Evolutionary conservation across 805 yeast genomes (phyloP).

Genomic region (Metschnikowia dekortorum): DNA sequence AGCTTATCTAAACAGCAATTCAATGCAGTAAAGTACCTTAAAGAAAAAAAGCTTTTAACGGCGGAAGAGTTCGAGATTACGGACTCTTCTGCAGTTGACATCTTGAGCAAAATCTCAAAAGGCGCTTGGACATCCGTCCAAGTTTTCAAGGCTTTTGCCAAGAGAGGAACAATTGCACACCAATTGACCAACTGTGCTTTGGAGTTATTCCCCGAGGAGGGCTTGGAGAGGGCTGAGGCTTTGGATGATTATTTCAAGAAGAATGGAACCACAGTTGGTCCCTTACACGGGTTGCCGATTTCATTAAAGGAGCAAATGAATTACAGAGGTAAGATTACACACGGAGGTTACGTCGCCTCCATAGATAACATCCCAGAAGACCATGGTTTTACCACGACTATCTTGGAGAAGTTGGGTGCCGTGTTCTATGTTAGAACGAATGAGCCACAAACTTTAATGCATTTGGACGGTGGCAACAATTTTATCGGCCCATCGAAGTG

Average conservation of each 20-base stretch:
- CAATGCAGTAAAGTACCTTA: constrained; percentile 33
- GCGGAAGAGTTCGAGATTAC: constrained; percentile 42
- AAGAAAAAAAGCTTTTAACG: constrained; percentile 32
- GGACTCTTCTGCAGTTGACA: constrained; percentile 37
- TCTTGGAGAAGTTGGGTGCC: constrained; percentile 51
- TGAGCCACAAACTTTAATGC: constrained; percentile 70
- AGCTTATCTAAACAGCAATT: constrained; percentile 33
- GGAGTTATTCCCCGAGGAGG: constrained; percentile 60
- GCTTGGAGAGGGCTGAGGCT: constrained; percentile 49
- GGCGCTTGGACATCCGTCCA: constrained; percentile 47
- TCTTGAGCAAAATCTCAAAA: constrained; percentile 41
- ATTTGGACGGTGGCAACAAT: constrained; percentile 57
- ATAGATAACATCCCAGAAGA: constrained; percentile 44
- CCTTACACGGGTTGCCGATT: constrained; percentile 64
- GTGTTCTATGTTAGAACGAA: constrained; percentile 62
- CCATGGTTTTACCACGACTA: constrained; percentile 46
- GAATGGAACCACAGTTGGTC: constrained; percentile 52
- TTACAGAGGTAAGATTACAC: constrained; percentile 50
- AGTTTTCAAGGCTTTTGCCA: constrained; percentile 60
- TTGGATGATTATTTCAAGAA: constrained; percentile 49
- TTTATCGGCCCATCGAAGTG: constrained; percentile 57
- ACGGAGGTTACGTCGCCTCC: constrained; percentile 55
- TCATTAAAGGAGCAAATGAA: constrained; percentile 63
- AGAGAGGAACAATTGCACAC: constrained; percentile 61
- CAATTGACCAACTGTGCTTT: constrained; percentile 57